Percentiles rank a stretch among this genome's conserved stretches.
Conservation (phyloP, 306 rosid genomes). For the Notholithocarpus densiflorus region DNA sequence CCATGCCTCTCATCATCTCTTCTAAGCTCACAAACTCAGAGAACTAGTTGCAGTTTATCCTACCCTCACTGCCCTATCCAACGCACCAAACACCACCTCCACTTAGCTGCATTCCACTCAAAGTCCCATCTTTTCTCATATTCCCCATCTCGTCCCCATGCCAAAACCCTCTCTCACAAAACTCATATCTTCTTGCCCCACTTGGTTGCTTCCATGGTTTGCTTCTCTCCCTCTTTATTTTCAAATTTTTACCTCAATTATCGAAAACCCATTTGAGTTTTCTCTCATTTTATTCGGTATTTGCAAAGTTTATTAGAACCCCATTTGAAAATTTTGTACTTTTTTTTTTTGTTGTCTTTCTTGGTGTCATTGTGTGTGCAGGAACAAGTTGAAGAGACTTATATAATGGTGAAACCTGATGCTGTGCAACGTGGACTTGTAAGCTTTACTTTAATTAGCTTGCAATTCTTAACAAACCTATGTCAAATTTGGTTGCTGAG, state of each 20-base stretch:
- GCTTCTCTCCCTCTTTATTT: background rate
- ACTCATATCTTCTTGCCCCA: conserved; percentile 71
- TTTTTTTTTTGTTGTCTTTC: background rate
- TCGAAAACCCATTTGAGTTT: background rate
- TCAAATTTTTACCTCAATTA: background rate
- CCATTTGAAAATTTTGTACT: background rate
- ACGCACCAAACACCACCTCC: conserved; percentile 30
- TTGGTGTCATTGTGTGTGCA: conserved; percentile 24
- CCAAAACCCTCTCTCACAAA: conserved; percentile 40
- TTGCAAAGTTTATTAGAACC: conserved; percentile 2
- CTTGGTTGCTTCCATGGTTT: conserved; percentile 79
- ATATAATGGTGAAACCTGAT: conserved; percentile 96
- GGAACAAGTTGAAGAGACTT: conserved; percentile 87
- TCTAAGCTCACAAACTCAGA: conserved; percentile 27
- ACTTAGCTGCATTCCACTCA: conserved; percentile 68
- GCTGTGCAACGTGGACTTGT: conserved; percentile 98
- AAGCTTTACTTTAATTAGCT: conserved; percentile 19
- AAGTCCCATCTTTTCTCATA: conserved; percentile 56
- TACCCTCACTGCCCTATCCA: conserved; percentile 17
- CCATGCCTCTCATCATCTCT: conserved; percentile 43
- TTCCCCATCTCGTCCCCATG: conserved; percentile 27
- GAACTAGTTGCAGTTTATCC: conserved; percentile 23
- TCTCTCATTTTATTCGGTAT: background rate
- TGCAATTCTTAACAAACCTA: background rate
- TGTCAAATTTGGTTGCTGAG: conserved; percentile 11